These are phyloP conservation scores for Sporothrix pallida DNA, from an alignment of 2,329 filamentous ascomycete species.

Conservation along the genomic window DNA sequence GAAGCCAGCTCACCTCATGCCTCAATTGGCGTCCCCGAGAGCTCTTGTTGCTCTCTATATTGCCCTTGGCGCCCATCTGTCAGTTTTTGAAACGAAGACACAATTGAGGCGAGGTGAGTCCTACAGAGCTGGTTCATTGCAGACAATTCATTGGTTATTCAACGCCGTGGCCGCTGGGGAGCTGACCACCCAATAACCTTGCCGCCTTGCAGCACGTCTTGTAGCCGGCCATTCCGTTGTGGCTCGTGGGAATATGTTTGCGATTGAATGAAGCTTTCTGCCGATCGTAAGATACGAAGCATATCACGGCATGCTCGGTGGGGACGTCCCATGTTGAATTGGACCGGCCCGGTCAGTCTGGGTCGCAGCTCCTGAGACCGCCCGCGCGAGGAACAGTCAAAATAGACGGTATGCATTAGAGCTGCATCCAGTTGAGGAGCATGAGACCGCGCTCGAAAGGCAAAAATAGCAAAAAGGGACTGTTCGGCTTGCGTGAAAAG, in stretches of 20 bases:
- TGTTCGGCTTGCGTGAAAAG: not conserved
- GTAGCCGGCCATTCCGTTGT: not conserved
- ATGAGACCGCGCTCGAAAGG: not conserved
- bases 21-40: no score
- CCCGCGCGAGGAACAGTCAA: not conserved
- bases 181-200: not conserved
- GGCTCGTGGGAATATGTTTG: not conserved
- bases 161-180: not conserved
- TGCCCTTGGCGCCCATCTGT: not conserved
- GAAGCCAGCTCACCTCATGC: not conserved
- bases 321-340: not conserved
- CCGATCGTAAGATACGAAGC: not conserved
- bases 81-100: not conserved
- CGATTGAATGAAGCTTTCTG: not conserved
- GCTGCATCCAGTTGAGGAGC: not conserved
- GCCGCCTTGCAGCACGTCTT: not conserved
- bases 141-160: conserved; percentile 29
- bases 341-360: not conserved
- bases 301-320: not conserved
- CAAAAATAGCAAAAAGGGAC: not conserved
- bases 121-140: conserved; percentile 28
- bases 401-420: not conserved
- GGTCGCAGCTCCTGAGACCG: conserved; percentile 17
- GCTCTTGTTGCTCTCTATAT: no score
- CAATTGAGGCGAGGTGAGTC: not conserved